phyloP scores from a whole-genome alignment of 208 protist genomes.

The Borovskyia barvae region DNA sequence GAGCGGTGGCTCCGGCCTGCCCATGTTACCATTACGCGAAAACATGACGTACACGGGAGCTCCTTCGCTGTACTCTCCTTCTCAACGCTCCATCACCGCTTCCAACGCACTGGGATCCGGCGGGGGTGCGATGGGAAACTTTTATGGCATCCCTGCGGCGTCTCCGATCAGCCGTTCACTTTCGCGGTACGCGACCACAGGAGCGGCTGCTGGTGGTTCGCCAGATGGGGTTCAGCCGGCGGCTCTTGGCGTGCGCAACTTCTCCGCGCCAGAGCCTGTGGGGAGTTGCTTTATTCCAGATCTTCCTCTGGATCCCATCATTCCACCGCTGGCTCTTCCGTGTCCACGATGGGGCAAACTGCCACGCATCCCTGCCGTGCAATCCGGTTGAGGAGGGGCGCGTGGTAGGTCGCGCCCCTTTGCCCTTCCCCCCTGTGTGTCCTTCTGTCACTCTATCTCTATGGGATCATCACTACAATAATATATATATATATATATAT shows the following conservation, averaged over 20 bases:
- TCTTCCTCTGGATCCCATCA: conserved; percentile 17
- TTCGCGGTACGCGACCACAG: background rate
- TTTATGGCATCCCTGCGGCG: background rate
- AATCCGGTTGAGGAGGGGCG: too few species aligned
- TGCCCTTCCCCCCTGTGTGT: too few species aligned
- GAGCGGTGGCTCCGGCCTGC: background rate
- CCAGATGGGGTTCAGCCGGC: conserved; percentile 12
- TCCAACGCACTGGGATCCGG: too few species aligned
- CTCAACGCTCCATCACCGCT: background rate
- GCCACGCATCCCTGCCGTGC: too few species aligned
- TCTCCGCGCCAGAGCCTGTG: conserved; percentile 31
- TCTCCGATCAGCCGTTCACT: background rate
- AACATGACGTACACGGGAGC: background rate
- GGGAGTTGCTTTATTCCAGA: conserved; percentile 33
- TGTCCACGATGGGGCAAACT: conserved; percentile 40
- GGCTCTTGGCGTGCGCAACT: conserved; percentile 33
- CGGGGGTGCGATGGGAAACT: too few species aligned
- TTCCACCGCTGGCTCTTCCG: conserved; percentile 35
- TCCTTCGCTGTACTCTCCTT: background rate
- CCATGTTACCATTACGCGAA: background rate
- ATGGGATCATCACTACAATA: too few species aligned
- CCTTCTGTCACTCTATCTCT: too few species aligned
- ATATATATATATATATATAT: too few species aligned
- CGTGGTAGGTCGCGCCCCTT: too few species aligned
- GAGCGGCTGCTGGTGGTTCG: conserved; percentile 13